phyloP scores from a whole-genome alignment of 129 eudicot genomes.

The Sambucus nigra region DNA sequence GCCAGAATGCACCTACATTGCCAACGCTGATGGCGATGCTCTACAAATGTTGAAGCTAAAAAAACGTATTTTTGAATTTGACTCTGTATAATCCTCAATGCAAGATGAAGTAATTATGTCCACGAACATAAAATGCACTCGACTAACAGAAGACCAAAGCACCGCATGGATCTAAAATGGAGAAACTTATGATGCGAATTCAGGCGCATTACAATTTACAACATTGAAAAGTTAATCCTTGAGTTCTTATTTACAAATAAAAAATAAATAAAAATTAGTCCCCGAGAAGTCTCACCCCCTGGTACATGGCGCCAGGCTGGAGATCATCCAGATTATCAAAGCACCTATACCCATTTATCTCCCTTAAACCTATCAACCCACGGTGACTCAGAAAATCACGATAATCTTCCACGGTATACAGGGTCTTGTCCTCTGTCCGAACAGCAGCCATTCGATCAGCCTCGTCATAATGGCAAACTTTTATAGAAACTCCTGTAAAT shows the following conservation, averaged over 20 bases:
- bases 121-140: too few species aligned
- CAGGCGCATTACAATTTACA: neutral
- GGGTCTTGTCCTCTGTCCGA: constrained; percentile 42
- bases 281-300: constrained; percentile 34
- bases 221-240: neutral
- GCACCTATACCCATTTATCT: constrained; percentile 37
- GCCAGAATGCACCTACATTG: too few species aligned
- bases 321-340: constrained; percentile 35
- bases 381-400: constrained; percentile 29
- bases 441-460: constrained; percentile 33
- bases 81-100: too few species aligned
- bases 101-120: too few species aligned
- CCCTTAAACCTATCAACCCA: constrained; percentile 35
- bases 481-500: constrained; percentile 35
- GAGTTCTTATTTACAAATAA: neutral
- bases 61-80: too few species aligned
- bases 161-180: constrained; percentile 1
- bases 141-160: constrained; percentile 6
- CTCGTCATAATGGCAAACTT: constrained; percentile 38
- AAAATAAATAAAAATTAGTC: constrained; percentile 14
- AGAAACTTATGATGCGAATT: neutral
- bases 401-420: constrained; percentile 39
- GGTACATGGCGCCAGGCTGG: constrained; percentile 42
- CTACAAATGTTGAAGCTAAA: too few species aligned
- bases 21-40: too few species aligned